Conservation (phyloP, 2,329 filamentous ascomycete species). For the Neonectria punicea region DNA sequence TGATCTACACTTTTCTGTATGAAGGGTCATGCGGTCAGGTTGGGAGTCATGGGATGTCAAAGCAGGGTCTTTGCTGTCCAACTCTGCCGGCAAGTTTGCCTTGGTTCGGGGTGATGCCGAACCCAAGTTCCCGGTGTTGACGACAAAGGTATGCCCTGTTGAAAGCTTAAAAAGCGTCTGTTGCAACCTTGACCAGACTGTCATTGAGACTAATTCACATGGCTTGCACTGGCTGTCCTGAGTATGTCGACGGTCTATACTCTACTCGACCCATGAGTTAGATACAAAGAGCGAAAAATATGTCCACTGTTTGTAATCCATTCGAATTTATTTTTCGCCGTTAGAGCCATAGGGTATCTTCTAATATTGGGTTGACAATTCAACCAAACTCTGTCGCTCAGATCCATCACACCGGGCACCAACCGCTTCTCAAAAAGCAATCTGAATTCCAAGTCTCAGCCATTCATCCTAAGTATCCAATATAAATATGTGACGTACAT, state of each 20-base stretch:
- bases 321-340: not conserved
- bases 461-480: not conserved
- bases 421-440: not conserved
- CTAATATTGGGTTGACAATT: not conserved
- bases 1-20: not conserved
- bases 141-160: not conserved
- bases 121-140: conserved; percentile 3
- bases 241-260: not conserved
- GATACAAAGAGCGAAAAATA: no score
- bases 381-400: not conserved
- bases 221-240: no score
- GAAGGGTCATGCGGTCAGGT: conserved; percentile 2
- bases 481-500: not conserved
- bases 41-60: conserved; percentile 7
- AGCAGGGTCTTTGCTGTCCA: not conserved
- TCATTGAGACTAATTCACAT: no score
- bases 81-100: not conserved
- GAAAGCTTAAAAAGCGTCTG: not conserved
- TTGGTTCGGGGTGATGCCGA: not conserved
- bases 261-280: not conserved
- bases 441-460: not conserved
- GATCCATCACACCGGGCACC: not conserved
- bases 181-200: no score
- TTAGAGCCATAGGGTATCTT: conserved; percentile 19
- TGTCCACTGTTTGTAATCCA: not conserved